phyloP scores from a whole-genome alignment of 1,284 basidiomycete species.

The Nidula niveotomentosa region DNA sequence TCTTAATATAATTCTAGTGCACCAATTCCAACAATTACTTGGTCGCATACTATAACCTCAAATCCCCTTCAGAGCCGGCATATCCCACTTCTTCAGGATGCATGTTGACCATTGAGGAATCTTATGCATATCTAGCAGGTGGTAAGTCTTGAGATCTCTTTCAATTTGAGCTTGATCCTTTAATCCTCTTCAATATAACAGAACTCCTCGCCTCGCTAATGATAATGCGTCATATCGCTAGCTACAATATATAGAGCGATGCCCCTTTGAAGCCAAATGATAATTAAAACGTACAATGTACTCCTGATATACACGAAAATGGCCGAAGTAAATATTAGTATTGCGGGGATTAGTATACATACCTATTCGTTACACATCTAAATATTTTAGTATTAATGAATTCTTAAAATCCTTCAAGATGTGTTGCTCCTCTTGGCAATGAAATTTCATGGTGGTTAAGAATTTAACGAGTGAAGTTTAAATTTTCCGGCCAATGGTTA shows the following conservation, averaged over 20 bases:
- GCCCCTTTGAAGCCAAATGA: too few relatives aligned
- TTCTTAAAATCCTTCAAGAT: too few relatives aligned
- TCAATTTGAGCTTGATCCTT: neutral
- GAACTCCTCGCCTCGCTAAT: slow-evolving; percentile 60
- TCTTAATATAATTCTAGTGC: slow-evolving; percentile 39
- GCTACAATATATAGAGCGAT: slow-evolving; percentile 19
- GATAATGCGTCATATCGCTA: slow-evolving; percentile 67
- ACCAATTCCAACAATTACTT: slow-evolving; percentile 46
- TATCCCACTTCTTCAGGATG: slow-evolving; percentile 50
- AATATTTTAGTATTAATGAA: too few relatives aligned
- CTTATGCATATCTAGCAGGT: slow-evolving; percentile 49
- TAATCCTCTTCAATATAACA: slow-evolving; percentile 18
- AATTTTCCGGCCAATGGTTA: too few relatives aligned
- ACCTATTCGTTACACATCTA: too few relatives aligned
- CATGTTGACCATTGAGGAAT: slow-evolving; percentile 62
- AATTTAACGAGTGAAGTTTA: too few relatives aligned
- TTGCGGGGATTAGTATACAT: too few relatives aligned
- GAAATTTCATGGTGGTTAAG: too few relatives aligned
- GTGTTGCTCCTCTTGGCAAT: too few relatives aligned
- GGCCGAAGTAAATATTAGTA: too few relatives aligned
- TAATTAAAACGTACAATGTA: too few relatives aligned
- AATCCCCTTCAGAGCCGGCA: slow-evolving; percentile 51
- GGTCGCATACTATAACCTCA: slow-evolving; percentile 60
- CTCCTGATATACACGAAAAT: too few relatives aligned
- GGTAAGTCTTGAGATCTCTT: slow-evolving; percentile 35